A percentile compares a stretch with the other conserved stretches of the same genome.
Conservation (phyloP, 2,329 filamentous ascomycete species). For the Cladosporium sp. region DNA sequence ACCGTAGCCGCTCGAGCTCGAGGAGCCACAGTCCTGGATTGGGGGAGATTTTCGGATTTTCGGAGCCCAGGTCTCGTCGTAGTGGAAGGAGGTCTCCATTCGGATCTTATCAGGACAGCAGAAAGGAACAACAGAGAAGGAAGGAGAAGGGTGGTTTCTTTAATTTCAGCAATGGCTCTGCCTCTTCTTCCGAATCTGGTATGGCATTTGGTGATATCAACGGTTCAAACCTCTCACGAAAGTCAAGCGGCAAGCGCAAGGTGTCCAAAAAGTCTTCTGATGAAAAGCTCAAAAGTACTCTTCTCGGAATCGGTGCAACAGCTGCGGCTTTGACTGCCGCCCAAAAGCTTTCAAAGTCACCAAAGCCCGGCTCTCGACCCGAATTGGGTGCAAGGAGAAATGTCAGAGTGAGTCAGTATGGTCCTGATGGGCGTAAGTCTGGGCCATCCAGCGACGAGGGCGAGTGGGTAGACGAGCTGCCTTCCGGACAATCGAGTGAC, state of each 20-base stretch:
- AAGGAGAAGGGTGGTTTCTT: slow-evolving; percentile 51
- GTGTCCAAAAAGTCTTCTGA: slow-evolving; percentile 42
- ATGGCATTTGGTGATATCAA: slow-evolving; percentile 46
- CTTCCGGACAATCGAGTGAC: slow-evolving; percentile 56
- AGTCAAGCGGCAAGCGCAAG: slow-evolving; percentile 27
- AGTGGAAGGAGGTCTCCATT: slow-evolving; percentile 18
- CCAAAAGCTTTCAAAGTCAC: slow-evolving; percentile 33
- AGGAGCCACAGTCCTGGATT: slow-evolving; percentile 35
- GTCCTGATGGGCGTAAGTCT: slow-evolving; percentile 4
- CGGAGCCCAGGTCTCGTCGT: slow-evolving; percentile 16
- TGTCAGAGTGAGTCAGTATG: slow-evolving; percentile 13
- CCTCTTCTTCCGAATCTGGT: slow-evolving; percentile 47
- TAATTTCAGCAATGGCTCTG: slow-evolving; percentile 48
- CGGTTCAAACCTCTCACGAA: slow-evolving; percentile 11
- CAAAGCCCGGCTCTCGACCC: slow-evolving; percentile 28
- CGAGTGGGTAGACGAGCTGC: slow-evolving; percentile 56
- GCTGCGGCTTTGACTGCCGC: slow-evolving; percentile 50
- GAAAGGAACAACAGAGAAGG: slow-evolving; percentile 30
- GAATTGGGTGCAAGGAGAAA: slow-evolving; percentile 29
- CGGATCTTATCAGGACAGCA: slow-evolving; percentile 23
- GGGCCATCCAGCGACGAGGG: slow-evolving; percentile 47
- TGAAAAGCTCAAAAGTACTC: slow-evolving; percentile 48
- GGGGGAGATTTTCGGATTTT: slow-evolving; percentile 29
- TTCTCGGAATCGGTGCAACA: slow-evolving; percentile 50
- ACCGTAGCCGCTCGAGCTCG: slow-evolving; percentile 49